Evolutionary conservation across 768 basidiomycete species (phyloP), one percentile per base, ranked within the genome.

Genomic region (Suillus alpinus): DNA sequence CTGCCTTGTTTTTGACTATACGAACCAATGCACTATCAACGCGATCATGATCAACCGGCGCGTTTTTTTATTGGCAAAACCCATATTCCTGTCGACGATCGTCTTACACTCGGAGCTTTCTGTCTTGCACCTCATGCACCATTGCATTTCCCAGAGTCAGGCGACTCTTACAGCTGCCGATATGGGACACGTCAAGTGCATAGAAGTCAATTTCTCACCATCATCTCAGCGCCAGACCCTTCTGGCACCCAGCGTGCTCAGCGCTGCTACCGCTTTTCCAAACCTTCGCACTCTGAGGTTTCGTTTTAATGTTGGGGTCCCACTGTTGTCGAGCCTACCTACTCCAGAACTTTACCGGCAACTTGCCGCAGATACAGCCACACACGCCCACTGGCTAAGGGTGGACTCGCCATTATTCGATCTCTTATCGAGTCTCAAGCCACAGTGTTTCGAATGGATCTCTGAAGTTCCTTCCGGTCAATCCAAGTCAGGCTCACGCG

Each of bases 371-470:
- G 32, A 36, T 36, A 40, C 32, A 36, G n/a, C 23, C 8, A 4
- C 34, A 23, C 23, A 26, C 12, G 29, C n/a, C 14, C 31, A 5
- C 8, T 60, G 59, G 56, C 39, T 60, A 5, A 31, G 59, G 14
- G 20, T 20, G 18, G 59, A 56, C 32, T 56, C 59, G n/a, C 52
- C 59, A 7, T 40, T 46, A 57, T 60, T 58, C 18, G 43, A 57
- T 56, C 31, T 60, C 32, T 46, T 57, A 52, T 61, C 56, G 10
- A 49, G 14, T 6, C 18, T 34, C 36, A 47, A 56, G 9, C 59
- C 59, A 7, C 59, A 34, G 23, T 40, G 10, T 43, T 60, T 60
- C 39, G 43, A 60, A 37, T 60, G 59, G 59, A 40, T 44, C 26
- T 20, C 55, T 44, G 29, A 26, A 23, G 55, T 8, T 39, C 12